Conservation (phyloP, 345 rosid genomes). For the Stellera chamaejasme region DNA sequence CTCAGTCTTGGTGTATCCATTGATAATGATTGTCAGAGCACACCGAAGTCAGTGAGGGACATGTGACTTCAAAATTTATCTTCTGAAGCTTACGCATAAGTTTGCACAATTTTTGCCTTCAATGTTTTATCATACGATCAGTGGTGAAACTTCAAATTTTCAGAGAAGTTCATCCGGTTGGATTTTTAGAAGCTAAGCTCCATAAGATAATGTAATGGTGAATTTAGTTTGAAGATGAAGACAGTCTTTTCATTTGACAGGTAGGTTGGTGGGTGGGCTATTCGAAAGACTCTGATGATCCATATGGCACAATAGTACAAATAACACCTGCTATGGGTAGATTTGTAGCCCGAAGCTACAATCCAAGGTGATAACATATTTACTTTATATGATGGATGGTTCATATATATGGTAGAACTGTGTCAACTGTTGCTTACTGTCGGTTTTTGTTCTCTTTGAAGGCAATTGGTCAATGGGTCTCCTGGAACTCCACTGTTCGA, state of each 20-base stretch:
- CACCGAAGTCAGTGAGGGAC: no score
- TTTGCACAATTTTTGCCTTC: no score
- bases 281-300: constrained; percentile 71
- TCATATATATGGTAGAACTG: constrained; percentile 9
- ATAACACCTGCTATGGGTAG: constrained; percentile 85
- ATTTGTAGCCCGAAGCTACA: constrained; percentile 82
- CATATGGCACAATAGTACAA: constrained; percentile 74
- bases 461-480: constrained; percentile 75
- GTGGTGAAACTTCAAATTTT: no score
- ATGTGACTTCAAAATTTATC: no score
- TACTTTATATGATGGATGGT: constrained; percentile 10
- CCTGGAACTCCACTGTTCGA: constrained; percentile 93
- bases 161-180: no score
- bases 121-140: no score
- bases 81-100: no score
- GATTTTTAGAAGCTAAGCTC: no score
- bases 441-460: constrained; percentile 31
- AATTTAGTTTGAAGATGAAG: constrained; percentile 3
- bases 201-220: neutral
- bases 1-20: no score
- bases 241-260: constrained; percentile 31
- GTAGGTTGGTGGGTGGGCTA: constrained; percentile 99
- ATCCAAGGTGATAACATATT: constrained; percentile 52
- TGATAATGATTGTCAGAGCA: no score
- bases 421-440: neutral